Base-by-base conservation (phyloP, 352 stramenopile species). In the Peronospora farinosa region DNA sequence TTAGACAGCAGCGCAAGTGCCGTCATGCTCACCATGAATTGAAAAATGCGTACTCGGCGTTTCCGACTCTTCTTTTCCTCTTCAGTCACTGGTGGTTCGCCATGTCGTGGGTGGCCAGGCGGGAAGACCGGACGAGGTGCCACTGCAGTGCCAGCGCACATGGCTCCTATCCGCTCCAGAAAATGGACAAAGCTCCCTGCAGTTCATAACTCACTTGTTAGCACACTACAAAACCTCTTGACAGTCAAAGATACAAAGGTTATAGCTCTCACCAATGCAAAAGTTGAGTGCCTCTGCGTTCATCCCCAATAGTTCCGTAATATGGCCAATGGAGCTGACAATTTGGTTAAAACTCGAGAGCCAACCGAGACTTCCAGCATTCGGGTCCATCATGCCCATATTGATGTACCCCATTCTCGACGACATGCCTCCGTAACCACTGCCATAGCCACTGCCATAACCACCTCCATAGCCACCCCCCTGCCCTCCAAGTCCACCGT, bases 161-260 rank as follows among this genome's bases (percentile, higher is more conserved):
- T 86, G 37, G 67, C 74, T 47, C 72, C 76, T 71, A 90, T 88
- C 36, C 78, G 69, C 58, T 92, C 81, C n/a, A 90, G 47, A 48
- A 90, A 92, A 44, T 92, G 67, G 7, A 92, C 77, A 54, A 88
- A 92, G 46, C 76, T 90, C 5, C 72, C 74, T 83, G 47, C 40
- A 51, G 40, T 8, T 19, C 17, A 48, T 15, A 25, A 15, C 31
- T 30, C 5, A 54, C n/a, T 31, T 31, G 32, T 54, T 48, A 51
- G 25, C 13, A 25, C 9, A 6, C 19, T 15, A 28, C 41, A n/a
- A n/a, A n/a, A n/a, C n/a, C n/a, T n/a, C n/a, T n/a, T n/a, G n/a
- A n/a, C 19, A 21, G 3, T 21, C 19, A 7, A 10, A 28, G 19
- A 11, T 1, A 2, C 9, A 30, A 12, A 40, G 15, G 31, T 15